These are phyloP conservation scores for Fragilariopsis cylindrus DNA, from an alignment of 108 stramenopile species.

Conservation along the genomic window DNA sequence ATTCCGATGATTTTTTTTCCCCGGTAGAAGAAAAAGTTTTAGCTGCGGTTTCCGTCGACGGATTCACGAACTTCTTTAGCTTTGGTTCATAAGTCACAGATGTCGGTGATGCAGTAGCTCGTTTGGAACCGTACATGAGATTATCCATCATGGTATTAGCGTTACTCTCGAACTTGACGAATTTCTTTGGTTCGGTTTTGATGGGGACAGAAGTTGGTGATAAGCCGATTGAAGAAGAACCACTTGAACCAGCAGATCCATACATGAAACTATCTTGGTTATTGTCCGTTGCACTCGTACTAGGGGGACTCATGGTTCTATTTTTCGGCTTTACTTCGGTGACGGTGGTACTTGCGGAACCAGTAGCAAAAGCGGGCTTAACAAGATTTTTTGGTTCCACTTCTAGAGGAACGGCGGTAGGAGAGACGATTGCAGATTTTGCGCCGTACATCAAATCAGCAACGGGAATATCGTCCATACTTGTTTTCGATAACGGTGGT, in stretches of 20 bases:
- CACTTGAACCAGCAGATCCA: background rate
- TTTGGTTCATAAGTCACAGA: background rate
- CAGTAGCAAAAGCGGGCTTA: background rate
- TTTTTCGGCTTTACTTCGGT: no score
- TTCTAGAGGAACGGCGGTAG: background rate
- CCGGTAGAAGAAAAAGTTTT: no score
- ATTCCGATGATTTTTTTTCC: background rate
- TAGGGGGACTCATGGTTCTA: background rate
- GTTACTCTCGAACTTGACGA: background rate
- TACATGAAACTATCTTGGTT: constrained; percentile 2
- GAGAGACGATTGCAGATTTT: background rate
- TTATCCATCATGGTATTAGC: background rate
- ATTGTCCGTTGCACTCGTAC: background rate
- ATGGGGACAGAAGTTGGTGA: background rate
- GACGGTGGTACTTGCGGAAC: background rate
- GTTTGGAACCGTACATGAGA: constrained; percentile 7
- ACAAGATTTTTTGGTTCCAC: background rate
- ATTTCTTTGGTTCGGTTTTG: background rate
- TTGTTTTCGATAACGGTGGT: background rate
- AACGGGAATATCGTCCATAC: background rate
- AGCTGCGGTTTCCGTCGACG: background rate
- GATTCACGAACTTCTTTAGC: background rate
- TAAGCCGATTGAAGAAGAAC: background rate
- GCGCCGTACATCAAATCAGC: constrained; percentile 3
- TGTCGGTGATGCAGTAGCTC: constrained; percentile 1